A percentile compares a stretch with the other conserved stretches of the same genome.
phyloP scores from a whole-genome alignment of 2,329 filamentous ascomycete species.

The Hypoxylon rubiginosum region DNA sequence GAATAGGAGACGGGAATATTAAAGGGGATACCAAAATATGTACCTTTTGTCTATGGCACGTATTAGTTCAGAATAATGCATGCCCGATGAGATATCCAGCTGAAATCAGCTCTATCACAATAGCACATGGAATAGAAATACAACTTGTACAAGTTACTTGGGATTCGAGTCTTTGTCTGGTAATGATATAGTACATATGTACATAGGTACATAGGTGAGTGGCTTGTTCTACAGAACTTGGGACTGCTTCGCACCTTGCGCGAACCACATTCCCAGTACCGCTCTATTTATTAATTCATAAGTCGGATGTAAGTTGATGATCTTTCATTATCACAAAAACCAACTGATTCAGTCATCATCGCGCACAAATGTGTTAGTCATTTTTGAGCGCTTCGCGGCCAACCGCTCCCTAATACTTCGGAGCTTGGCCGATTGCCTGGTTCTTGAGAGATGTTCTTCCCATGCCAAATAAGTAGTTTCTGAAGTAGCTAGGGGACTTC shows the following conservation, averaged over 20 bases:
- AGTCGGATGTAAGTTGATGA: not conserved
- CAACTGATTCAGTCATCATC: too few relatives aligned
- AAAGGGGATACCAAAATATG: conserved; percentile 53
- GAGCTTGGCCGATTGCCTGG: not conserved
- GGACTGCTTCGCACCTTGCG: not conserved
- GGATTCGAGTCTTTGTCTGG: not conserved
- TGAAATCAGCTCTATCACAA: not conserved
- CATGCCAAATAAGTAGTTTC: not conserved
- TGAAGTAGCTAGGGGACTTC: not conserved
- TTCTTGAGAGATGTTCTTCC: not conserved
- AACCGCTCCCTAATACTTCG: not conserved
- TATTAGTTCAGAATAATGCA: not conserved
- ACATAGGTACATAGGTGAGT: too few relatives aligned
- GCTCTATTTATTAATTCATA: not conserved
- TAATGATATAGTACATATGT: not conserved
- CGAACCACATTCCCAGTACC: not conserved
- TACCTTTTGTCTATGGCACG: not conserved
- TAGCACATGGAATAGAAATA: not conserved
- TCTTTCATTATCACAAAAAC: too few relatives aligned
- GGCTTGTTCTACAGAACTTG: not conserved
- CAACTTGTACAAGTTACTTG: not conserved
- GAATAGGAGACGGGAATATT: conserved; percentile 79
- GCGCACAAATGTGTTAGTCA: not conserved
- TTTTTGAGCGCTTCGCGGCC: not conserved
- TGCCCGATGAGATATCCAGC: not conserved